These are phyloP conservation scores for Sistotremastrum niveocremeum DNA, from an alignment of 768 basidiomycete species.

Conservation along the genomic window DNA sequence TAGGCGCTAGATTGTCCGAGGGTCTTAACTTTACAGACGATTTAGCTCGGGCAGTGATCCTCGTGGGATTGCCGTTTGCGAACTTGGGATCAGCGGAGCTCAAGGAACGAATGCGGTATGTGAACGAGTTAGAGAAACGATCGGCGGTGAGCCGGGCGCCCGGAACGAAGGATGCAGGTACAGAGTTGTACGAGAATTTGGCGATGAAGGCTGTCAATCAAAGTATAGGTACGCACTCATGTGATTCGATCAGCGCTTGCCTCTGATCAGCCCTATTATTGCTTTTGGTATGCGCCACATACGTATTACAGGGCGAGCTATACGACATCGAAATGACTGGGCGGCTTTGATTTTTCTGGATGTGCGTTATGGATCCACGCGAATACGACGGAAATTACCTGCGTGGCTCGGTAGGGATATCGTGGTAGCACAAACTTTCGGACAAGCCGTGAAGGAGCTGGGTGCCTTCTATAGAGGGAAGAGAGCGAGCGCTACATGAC, in stretches of 20 bases:
- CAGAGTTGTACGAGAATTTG: slow-evolving; percentile 82
- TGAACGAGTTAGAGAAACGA: slow-evolving; percentile 44
- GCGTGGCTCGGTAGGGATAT: slow-evolving; percentile 71
- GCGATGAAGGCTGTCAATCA: slow-evolving; percentile 95
- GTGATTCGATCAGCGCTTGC: slow-evolving; percentile 20
- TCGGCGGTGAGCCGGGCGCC: slow-evolving; percentile 15
- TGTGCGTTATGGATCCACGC: slow-evolving; percentile 53
- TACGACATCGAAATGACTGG: slow-evolving; percentile 86
- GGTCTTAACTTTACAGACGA: slow-evolving; percentile 52
- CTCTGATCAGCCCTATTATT: not conserved
- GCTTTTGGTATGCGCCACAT: not conserved
- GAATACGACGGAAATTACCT: slow-evolving; percentile 73
- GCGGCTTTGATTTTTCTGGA: slow-evolving; percentile 83
- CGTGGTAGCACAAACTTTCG: slow-evolving; percentile 49
- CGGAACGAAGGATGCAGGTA: slow-evolving; percentile 50
- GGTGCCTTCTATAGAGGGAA: slow-evolving; percentile 57
- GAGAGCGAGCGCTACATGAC: slow-evolving; percentile 10
- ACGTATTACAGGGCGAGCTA: slow-evolving; percentile 59
- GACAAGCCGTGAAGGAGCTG: slow-evolving; percentile 54
- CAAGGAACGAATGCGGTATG: slow-evolving; percentile 83
- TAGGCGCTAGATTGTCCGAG: slow-evolving; percentile 96
- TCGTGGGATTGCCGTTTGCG: slow-evolving; percentile 87
- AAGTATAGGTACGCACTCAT: slow-evolving; percentile 50
- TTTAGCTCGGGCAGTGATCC: slow-evolving; percentile 73
- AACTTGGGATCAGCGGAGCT: slow-evolving; percentile 87